A percentile compares a stretch with the other conserved stretches of the same genome.
Evolutionary conservation across 2,329 filamentous ascomycete species (phyloP).

Genomic region (Trichophyton mentagrophytes): DNA sequence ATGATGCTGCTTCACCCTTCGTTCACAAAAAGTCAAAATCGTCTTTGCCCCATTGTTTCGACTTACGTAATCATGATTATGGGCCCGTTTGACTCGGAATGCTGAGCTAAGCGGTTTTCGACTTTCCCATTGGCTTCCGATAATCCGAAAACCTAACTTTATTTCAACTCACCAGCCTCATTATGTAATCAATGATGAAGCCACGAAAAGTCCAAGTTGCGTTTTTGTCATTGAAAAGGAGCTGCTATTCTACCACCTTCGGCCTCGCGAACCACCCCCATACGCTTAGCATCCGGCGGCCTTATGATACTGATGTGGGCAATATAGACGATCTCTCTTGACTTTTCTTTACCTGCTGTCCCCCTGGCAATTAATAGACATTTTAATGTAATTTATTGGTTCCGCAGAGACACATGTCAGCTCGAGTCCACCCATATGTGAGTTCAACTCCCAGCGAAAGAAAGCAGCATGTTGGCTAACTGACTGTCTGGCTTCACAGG

Average conservation of each 20-base stretch:
- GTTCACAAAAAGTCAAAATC: not conserved
- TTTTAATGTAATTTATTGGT: constrained; percentile 3
- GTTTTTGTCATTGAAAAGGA: not conserved
- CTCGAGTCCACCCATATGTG: not conserved
- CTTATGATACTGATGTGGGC: not conserved
- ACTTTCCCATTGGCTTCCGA: not conserved
- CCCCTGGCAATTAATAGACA: not conserved
- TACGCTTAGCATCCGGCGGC: not conserved
- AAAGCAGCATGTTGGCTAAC: not conserved
- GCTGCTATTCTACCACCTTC: not conserved
- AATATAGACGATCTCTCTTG: not conserved
- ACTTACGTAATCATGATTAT: not conserved
- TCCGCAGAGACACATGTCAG: not conserved
- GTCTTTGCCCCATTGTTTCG: not conserved
- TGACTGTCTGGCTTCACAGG: constrained; percentile 33
- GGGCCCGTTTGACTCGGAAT: not conserved
- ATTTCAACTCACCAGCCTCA: constrained; percentile 1
- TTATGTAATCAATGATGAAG: not conserved
- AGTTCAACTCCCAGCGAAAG: not conserved
- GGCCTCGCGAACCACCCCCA: not conserved
- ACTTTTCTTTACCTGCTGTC: not conserved
- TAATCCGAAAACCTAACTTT: not conserved
- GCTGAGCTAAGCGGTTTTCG: not conserved
- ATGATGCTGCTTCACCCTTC: not conserved
- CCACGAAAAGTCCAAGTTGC: not conserved